Evolutionary conservation across 352 stramenopile genomes (phyloP), one percentile per base, ranked within the genome.

Genomic region (Hyaloperonospora brassicae): DNA sequence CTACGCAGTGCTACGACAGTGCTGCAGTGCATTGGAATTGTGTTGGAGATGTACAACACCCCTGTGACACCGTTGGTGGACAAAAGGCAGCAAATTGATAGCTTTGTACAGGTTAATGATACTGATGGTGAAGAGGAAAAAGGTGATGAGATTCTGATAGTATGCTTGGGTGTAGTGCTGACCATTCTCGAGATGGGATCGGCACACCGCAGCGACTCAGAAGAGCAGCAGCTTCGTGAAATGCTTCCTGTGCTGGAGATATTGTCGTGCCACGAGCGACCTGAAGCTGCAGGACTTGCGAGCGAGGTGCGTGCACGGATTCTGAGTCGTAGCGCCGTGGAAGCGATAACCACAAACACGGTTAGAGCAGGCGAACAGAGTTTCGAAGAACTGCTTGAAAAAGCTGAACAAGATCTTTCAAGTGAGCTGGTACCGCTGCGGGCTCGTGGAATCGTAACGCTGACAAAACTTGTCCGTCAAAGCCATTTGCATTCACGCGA

Each of bases 101-200:
- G 44, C 8, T 6, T 42, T 43, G 23, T 24, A 48, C 45, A 62
- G 38, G 17, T 39, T 50, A 21, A 47, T 27, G 50, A 64, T n/a
- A 51, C 50, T 17, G 17, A 17, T 17, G 17, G 17, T 4, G 66
- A 79, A 25, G 63, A 84, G 4, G 72, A 76, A 53, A 75, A 81
- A 21, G 70, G 66, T 10, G 69, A 76, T 21, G 84, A 92, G 39
- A 83, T 93, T 6, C 44, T 93, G 47, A 85, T 71, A 2, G 76
- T 93, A n/a, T 87, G 78, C 55, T 60, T 93, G 1, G 80, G 84
- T 0, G 64, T 93, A 27, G 53, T 90, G 1, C 76, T 83, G 57
- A 93, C 84, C 8, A 92, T 93, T 36, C 49, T 93, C 1, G 79
- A 93, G 48, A 79, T 75, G 21, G 84, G 84, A 0, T 71, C 73